These are phyloP conservation scores for Magnaporthiopsis incrustans DNA, from an alignment of 2,329 filamentous ascomycete genomes.

Conservation along the genomic window DNA sequence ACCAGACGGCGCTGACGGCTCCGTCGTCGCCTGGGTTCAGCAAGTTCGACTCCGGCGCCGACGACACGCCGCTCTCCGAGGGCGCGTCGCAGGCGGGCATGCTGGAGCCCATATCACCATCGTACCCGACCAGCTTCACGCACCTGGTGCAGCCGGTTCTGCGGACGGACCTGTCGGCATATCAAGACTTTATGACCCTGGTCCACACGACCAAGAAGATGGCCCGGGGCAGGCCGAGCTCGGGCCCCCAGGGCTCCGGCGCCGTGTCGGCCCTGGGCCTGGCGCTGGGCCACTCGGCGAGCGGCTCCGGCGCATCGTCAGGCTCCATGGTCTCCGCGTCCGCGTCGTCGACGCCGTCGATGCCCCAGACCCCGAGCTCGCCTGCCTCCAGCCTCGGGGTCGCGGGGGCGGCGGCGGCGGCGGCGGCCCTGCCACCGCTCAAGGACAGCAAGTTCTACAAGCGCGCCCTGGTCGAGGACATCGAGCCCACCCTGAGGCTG, in stretches of 20 bases:
- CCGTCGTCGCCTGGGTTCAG: slow-evolving; percentile 74
- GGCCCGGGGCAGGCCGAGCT: slow-evolving; percentile 56
- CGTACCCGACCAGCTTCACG: slow-evolving; percentile 63
- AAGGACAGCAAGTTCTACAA: slow-evolving; percentile 96
- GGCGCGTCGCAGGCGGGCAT: slow-evolving; percentile 24
- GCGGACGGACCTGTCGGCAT: slow-evolving; percentile 71
- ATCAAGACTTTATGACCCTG: slow-evolving; percentile 77
- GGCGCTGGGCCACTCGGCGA: slow-evolving; percentile 37
- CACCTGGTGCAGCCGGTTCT: slow-evolving; percentile 79
- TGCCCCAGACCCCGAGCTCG: slow-evolving; percentile 51
- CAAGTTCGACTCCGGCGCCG: slow-evolving; percentile 54
- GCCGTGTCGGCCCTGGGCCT: slow-evolving; percentile 30
- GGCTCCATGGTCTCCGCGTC: slow-evolving; percentile 45
- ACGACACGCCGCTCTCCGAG: slow-evolving; percentile 30
- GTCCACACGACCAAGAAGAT: slow-evolving; percentile 58
- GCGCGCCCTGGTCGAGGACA: slow-evolving; percentile 77
- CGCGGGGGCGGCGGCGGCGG: slow-evolving; percentile 20
- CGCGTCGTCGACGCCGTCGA: slow-evolving; percentile 39
- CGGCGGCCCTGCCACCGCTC: slow-evolving; percentile 48
- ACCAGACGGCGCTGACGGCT: slow-evolving; percentile 62
- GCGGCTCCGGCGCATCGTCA: slow-evolving; percentile 52
- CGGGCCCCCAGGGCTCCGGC: slow-evolving; percentile 49
- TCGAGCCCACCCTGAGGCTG: slow-evolving; percentile 86
- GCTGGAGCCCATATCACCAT: slow-evolving; percentile 40
- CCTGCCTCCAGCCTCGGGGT: slow-evolving; percentile 42